Conservation (phyloP, 2,329 filamentous ascomycete species). For the Cladosporium sphaerospermum region DNA sequence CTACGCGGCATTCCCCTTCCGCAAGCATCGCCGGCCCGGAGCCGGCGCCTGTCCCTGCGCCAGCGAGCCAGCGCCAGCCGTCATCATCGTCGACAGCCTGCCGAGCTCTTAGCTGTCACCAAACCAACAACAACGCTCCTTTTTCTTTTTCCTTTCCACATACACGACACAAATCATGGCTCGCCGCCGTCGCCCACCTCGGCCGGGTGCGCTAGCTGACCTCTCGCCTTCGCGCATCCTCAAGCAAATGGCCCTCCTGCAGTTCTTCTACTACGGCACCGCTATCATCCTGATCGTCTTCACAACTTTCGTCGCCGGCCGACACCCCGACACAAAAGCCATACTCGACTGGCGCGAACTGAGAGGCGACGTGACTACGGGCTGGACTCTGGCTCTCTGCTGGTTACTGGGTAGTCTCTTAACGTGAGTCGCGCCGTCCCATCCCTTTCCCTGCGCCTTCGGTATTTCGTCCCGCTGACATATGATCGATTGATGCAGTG, state of each 20-base stretch:
- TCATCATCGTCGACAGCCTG: not conserved
- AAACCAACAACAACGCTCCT: not conserved
- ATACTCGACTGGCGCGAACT: constrained; percentile 59
- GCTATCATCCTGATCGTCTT: constrained; percentile 60
- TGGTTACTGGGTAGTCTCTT: constrained; percentile 62
- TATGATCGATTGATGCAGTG: constrained; percentile 46
- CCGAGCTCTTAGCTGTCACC: no score
- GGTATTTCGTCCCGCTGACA: not conserved
- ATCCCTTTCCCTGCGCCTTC: not conserved
- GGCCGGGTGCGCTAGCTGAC: constrained; percentile 60
- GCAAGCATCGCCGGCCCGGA: not conserved
- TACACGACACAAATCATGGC: constrained; percentile 37
- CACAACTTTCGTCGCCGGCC: constrained; percentile 60
- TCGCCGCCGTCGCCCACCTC: constrained; percentile 55
- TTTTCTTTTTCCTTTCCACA: not conserved
- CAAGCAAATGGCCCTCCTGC: constrained; percentile 59
- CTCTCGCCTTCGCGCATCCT: constrained; percentile 62
- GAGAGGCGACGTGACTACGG: constrained; percentile 61
- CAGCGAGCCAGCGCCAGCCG: not conserved
- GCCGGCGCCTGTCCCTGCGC: not conserved
- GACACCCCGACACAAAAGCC: constrained; percentile 51
- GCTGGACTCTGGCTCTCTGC: constrained; percentile 62
- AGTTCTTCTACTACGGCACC: constrained; percentile 58
- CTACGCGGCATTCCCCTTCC: not conserved
- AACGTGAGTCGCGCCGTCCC: constrained; percentile 44